Conservation (phyloP, 768 basidiomycete species). For the Lactifluus rugatus region DNA sequence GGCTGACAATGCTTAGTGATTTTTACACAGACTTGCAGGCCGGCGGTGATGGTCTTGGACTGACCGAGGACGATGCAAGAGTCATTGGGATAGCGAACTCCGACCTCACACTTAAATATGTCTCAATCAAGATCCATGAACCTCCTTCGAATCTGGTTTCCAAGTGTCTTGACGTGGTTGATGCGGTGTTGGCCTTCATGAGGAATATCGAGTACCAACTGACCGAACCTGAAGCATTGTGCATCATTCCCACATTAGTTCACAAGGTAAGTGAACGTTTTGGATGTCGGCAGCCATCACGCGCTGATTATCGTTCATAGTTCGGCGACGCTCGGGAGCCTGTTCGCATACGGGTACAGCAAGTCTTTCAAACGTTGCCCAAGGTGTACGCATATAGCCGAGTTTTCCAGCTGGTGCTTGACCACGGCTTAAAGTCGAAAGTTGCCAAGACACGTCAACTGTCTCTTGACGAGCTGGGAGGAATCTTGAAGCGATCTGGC, state of each 20-base stretch:
- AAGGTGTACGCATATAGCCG: slow-evolving; percentile 92
- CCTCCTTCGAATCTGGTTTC: slow-evolving; percentile 83
- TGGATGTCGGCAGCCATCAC: background rate
- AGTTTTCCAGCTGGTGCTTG: slow-evolving; percentile 77
- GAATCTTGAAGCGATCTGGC: slow-evolving; percentile 72
- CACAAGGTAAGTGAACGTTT: slow-evolving; percentile 59
- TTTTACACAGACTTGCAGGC: slow-evolving; percentile 54
- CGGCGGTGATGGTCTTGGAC: slow-evolving; percentile 44
- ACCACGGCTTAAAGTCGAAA: slow-evolving; percentile 83
- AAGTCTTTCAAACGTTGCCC: slow-evolving; percentile 75
- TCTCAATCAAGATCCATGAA: slow-evolving; percentile 81
- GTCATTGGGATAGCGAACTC: slow-evolving; percentile 73
- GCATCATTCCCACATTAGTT: slow-evolving; percentile 83
- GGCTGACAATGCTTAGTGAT: slow-evolving; percentile 62
- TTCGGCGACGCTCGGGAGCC: slow-evolving; percentile 88
- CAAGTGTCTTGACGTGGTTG: slow-evolving; percentile 82
- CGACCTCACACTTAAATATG: slow-evolving; percentile 89
- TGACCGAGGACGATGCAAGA: slow-evolving; percentile 40
- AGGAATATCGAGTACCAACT: slow-evolving; percentile 66
- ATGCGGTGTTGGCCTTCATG: slow-evolving; percentile 67
- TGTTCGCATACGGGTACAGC: slow-evolving; percentile 68
- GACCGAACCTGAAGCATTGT: slow-evolving; percentile 75
- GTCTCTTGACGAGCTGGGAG: slow-evolving; percentile 70
- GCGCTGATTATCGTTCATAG: slow-evolving; percentile 32
- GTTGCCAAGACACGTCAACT: slow-evolving; percentile 89